Conservation (phyloP, 116 monocot genomes). For the Posidonia oceanica region DNA sequence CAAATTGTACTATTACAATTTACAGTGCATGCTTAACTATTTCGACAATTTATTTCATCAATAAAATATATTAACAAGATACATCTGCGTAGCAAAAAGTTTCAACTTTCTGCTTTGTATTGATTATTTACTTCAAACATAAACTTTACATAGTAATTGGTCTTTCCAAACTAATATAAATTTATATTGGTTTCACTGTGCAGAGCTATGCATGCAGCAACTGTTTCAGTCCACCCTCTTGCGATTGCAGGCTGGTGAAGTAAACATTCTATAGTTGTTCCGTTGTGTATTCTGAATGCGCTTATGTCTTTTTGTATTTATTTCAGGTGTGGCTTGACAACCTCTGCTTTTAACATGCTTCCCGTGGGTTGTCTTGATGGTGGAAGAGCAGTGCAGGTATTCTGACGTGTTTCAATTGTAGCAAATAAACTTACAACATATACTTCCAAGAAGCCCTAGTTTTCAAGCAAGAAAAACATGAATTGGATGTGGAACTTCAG, state of each 20-base stretch:
- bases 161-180: neutral
- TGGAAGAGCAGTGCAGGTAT: conserved; percentile 92
- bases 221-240: conserved; percentile 83
- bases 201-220: conserved; percentile 96
- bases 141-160: too few species aligned
- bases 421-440: too few species aligned
- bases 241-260: conserved; percentile 95
- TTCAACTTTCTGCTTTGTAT: too few species aligned
- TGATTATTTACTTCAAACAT: too few species aligned
- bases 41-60: neutral
- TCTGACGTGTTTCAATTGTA: neutral
- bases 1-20: too few species aligned
- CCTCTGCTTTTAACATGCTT: conserved; percentile 97
- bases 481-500: too few species aligned
- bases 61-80: too few species aligned
- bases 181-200: conserved; percentile 15
- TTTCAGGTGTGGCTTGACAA: conserved; percentile 91
- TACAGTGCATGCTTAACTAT: too few species aligned
- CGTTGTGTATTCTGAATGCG: neutral
- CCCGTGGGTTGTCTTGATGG: conserved; percentile 98
- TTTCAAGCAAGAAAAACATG: too few species aligned
- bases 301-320: conserved; percentile 2
- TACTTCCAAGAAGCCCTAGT: too few species aligned
- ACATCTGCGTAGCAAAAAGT: too few species aligned
- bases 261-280: conserved; percentile 7